Evolutionary conservation across 352 stramenopile species (phyloP), one percentile per base, ranked within the genome.

Genomic region (Paralagenidium karlingii): DNA sequence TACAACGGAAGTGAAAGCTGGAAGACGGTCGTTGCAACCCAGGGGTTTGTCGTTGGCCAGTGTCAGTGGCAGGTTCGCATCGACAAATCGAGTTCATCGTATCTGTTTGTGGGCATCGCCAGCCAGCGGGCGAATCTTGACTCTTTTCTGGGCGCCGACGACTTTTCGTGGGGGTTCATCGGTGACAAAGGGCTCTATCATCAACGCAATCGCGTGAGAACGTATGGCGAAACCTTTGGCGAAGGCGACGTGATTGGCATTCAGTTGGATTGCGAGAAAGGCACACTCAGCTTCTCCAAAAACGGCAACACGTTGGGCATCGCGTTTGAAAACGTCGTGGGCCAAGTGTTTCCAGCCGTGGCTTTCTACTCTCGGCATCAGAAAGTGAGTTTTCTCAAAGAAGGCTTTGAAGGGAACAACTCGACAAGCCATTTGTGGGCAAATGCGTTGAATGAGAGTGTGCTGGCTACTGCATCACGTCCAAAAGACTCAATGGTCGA

Each of bases 171-270:
- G 95, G 96, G 96, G 8, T 96, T 97, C 40, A 99, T 99, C 40
- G 96, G 94, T 0, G 96, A 98, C 39, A 94, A 97, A 52, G 94
- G 94, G n/a, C 60, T 99, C 11, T 99, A 98, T 57, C 96, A 99
- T 51, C 94, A 98, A 46, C 70, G 95, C 18, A 95, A 93, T 43
- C 97, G 96, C 8, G 39, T 95, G 7, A 85, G 79, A 6, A 55
- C 82, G 19, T 97, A 94, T 38, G 87, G 88, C 6, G 78, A 89
- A 11, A 49, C 32, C 1, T 97, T 94, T 53, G 53, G 55, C 0
- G 73, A 94, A 57, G 83, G 82, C 1, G 88, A 97, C 37, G 56
- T 71, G 27, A 80, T 97, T 20, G 73, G 74, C 1, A 69, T 92
- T 7, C 66, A 57, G 1, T 51, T 96, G 9, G 70, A 95, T 50